Percentiles rank a stretch among this genome's conserved stretches.
Evolutionary conservation across 164 flowering plant species (phyloP).

Genomic region (Tinospora cordifolia): DNA sequence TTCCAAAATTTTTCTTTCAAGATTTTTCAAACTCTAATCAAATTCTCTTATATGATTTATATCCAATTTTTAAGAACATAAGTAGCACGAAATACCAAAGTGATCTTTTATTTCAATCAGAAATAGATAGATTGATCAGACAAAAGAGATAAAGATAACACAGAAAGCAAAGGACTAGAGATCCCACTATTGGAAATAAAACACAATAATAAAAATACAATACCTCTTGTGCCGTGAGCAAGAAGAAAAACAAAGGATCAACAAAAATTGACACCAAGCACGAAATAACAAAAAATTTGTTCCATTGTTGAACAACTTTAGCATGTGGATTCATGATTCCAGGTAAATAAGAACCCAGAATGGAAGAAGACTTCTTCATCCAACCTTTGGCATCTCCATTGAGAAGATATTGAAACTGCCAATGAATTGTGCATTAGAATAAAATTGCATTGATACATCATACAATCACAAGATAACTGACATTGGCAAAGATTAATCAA

Average conservation of each 20-base stretch:
- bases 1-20: neutral
- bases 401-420: conserved; percentile 65
- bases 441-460: conserved; percentile 1
- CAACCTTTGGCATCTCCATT: conserved; percentile 84
- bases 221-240: conserved; percentile 58
- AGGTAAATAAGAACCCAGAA: conserved; percentile 34
- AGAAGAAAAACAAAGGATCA: conserved; percentile 81
- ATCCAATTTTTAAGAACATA: neutral
- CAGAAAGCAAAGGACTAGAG: too few relatives aligned
- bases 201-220: neutral
- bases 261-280: conserved; percentile 77
- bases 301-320: conserved; percentile 72
- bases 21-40: neutral
- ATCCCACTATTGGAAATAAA: conserved; percentile 1
- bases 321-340: conserved; percentile 87
- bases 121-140: neutral
- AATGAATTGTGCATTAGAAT: conserved; percentile 8
- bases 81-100: too few relatives aligned
- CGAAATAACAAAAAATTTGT: conserved; percentile 71
- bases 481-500: neutral
- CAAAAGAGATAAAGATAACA: too few relatives aligned
- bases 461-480: neutral
- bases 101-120: too few relatives aligned
- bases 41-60: neutral
- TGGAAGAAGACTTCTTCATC: conserved; percentile 46